Base-by-base conservation (phyloP, 169 alveolate genomes). In the Plasmodium gonderi region DNA sequence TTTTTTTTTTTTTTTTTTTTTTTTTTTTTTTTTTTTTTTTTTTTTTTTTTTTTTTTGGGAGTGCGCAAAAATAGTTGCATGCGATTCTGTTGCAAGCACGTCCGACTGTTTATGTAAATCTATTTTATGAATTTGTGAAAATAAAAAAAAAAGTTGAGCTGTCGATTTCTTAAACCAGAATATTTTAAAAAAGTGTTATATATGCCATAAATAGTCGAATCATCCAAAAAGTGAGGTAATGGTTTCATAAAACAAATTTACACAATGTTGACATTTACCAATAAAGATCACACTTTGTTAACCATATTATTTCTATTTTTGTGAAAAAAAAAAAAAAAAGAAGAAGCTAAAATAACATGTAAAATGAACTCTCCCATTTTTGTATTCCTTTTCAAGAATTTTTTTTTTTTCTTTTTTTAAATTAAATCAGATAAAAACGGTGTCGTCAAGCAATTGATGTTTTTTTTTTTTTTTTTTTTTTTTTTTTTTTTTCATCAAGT, bases 61-160 rank as follows among this genome's bases (percentile, higher is more conserved):
- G 72, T 11, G 44, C 29, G 14, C 1, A 47, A 77, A 45, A 77
- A 47, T 29, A 77, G 72, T 14, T 77, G 87, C 87, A 77, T 77
- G 87, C 47, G 72, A 49, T 49, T 77, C 42, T 77, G 9, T 74
- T n/a, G 64, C 64, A 42, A 75, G 31, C 29, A 29, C 67, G 49
- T 38, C n/a, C 36, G 33, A 9, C 11, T 38, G 29, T 29, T 33
- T 38, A 47, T 74, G 49, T 23, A 74, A 14, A 44, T 36, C 26
- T 74, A 11, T 29, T 12, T 17, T 33, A 38, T 20, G 17, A 17
- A 14, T 74, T 33, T 47, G 49, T 23, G 80, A 20, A 74, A 42
- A 74, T 9, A 23, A 38, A 33, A 2, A 42, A 74, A 36, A 23
- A 38, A 33, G 0, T n/a, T 74, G 80, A 14, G 26, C 11, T 47